Evolutionary conservation across 441 rosid genomes (phyloP), one percentile per base, ranked within the genome.

Genomic region (Eruca vesicaria): DNA sequence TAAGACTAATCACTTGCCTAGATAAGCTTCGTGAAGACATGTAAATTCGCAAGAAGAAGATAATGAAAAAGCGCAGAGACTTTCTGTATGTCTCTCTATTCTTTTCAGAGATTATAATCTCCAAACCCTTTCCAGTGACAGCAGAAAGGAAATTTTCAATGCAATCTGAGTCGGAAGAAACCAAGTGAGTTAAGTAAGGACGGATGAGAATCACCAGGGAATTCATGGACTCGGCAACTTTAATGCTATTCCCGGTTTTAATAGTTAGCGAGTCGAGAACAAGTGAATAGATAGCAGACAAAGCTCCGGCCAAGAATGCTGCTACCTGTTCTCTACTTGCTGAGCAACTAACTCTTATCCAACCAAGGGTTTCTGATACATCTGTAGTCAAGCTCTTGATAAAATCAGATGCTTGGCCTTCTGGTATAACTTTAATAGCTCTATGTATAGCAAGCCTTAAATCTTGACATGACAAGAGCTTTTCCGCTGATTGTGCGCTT

Each of bases 401-500:
- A 67, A 87, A 89, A 75, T 82, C 90, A 85, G 93, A 80, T 35
- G 86, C 93, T 84, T 92, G 99, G 72, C 96, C 98, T 86, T 90
- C 97, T 76, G 98, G 98, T 76, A 89, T 83, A 77, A 86, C 85
- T 73, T 81, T 85, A 71, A 87, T 77, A 66, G 89, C 91, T 48
- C 76, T 78, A 70, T 83, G 84, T 68, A 89, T 66, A 58, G 92
- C 90, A 60, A 82, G 82, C 82, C 86, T 88, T 78, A 92, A 78
- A 61, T 81, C 88, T 69, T 85, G 86, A 9, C 90, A 84, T 66
- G 87, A 82, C 36, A 86, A 57, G 66, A 96, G 83, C 67, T 74
- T 69, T 76, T 80, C 88, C 48, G 92, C 84, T 29, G 89, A 80
- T 77, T 80, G 78, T 72, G 80, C 84, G 71, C 71, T 84, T 66